Evolutionary conservation across 441 rosid species (phyloP), one percentile per base, ranked within the genome.

Genomic region (Bocquillonia castaneifolia): DNA sequence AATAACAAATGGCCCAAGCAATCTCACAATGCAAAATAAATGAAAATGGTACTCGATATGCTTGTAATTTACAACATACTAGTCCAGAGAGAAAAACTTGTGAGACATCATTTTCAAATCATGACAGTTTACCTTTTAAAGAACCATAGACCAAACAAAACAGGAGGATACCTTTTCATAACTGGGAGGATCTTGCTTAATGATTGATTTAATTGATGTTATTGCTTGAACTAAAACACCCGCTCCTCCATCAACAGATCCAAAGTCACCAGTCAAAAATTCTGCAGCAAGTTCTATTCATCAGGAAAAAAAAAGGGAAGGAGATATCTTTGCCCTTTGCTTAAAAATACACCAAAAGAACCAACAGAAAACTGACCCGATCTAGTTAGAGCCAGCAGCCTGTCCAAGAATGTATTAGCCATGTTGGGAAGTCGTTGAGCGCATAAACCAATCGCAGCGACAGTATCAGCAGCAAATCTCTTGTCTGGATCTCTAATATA

Each of bases 401-500:
- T 88, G 59, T 86, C 89, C 81, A 91, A 81, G 78, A 86, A 93
- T 53, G 82, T 72, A 69, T 75, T 79, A 51, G 96, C 88, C 86
- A 86, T 72, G 76, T 75, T 77, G 47, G 91, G 91, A 79, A 89
- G 85, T 70, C 79, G 73, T 77, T 73, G 84, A 20, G 91, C 93
- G 70, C 95, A 91, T 68, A 86, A 77, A 79, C 99, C 99, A 74
- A 91, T 84, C 17, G 91, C 95, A 78, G 92, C 86, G 75, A 91
- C 80, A 71, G 97, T 77, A 67, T 86, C 93, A 6, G 96, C 96
- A 67, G 99, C 93, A 81, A 93, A 87, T 73, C 80, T 85, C 84
- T 93, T 80, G 82, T 91, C 96, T 63, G 96, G 93, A 79, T 89
- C 95, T 79, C 86, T 84, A 45, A 89, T 76, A 80, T 93, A 91